These are phyloP conservation scores for Gleditsia sinensis DNA, from an alignment of 306 rosid species.

Conservation along the genomic window DNA sequence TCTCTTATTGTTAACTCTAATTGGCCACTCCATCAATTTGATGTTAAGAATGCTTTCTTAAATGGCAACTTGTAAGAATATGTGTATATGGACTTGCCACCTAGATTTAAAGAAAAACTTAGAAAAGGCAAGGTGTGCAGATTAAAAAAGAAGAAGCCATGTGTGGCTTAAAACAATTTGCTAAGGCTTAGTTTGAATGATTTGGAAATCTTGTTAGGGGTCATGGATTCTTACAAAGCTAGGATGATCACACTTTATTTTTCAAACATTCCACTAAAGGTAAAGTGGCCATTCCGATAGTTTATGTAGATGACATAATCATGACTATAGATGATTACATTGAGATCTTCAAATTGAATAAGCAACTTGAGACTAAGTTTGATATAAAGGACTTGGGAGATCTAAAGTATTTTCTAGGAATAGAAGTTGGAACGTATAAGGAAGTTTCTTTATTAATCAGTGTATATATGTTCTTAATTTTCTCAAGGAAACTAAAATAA, in stretches of 20 bases:
- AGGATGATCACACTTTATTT: no score
- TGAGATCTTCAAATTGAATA: no score
- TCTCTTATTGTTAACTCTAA: neutral
- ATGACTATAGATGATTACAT: neutral
- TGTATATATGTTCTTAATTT: no score
- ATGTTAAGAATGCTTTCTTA: no score
- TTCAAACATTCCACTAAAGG: no score
- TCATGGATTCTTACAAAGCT: neutral
- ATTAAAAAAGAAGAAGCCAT: neutral
- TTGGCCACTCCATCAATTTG: no score
- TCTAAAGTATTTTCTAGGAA: neutral
- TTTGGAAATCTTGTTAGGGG: neutral
- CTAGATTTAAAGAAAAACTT: no score
- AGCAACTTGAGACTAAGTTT: neutral
- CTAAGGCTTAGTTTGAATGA: neutral
- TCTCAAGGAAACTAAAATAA: neutral
- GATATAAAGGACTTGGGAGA: no score
- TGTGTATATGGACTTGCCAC: no score
- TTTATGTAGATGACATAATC: no score
- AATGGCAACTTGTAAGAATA: no score
- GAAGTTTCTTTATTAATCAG: neutral
- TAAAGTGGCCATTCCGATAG: no score
- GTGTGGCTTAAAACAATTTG: neutral
- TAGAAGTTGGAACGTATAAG: neutral
- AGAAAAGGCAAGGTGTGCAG: neutral